Base-by-base conservation (phyloP, 2,329 filamentous ascomycete genomes). In the Claviceps maximensis region DNA sequence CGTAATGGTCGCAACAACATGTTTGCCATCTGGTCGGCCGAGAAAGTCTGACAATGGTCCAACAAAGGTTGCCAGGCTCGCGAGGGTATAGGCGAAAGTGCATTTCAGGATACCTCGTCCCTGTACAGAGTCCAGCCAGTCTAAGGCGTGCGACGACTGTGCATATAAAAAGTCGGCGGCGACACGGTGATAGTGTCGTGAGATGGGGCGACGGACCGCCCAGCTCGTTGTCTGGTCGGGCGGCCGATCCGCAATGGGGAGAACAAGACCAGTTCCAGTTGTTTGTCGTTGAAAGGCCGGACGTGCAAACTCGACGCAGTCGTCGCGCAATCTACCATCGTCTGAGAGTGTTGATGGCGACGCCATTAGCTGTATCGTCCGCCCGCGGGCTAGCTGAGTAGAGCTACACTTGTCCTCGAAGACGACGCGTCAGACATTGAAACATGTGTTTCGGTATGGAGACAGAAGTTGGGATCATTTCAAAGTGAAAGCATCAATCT, bases 1-100 rank as follows among this genome's bases (percentile, higher is more conserved):
- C 0, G 87, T 90, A 52, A 95, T 83, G 2, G 89, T 95, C 40
- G 88, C 88, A 53, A 94, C 87, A 63, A 94, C 83, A 68, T 95
- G 89, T 65, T 95, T 95, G 46, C 87, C 87, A 69, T 94, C 88
- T 61, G 88, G 86, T 56, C 82, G 75, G 6, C 89, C 89, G n/a
- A 95, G 74, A 53, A 87, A 77, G 6, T 74, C 71, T 8, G 87
- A 82, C 49, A 94, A 74, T 3, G 78, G 76, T 2, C 82, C 78
- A 50, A 87, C 80, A 61, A 94, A 90, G 0, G 89, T 95, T 33
- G 83, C 87, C 67, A 94, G 71, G 57, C 86, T 90, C 13, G 86
- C 89, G 41, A 95, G 67, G 2, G 90, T 72, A 69, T 95, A 95
- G 31, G 88, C 89, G 54, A 95, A 69, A 41, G 87, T 89, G 73